These are phyloP conservation scores for Neurospora sp. DNA, from an alignment of 495 filamentous ascomycete genomes.

Conservation along the genomic window DNA sequence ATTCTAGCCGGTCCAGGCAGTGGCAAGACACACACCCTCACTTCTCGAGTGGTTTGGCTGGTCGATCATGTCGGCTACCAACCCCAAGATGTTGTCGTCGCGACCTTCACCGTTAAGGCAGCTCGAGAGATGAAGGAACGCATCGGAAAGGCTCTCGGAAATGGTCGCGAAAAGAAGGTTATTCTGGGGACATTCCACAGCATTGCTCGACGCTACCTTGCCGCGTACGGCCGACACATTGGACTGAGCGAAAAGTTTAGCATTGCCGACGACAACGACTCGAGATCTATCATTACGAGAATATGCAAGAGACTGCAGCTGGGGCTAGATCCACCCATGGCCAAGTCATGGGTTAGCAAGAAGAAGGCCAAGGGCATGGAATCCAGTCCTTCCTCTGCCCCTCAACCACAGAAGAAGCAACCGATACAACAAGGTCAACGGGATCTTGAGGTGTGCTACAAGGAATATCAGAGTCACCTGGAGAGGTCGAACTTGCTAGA, in stretches of 20 bases:
- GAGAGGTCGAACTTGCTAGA: constrained; percentile 75
- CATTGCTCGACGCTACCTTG: constrained; percentile 77
- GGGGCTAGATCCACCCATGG: constrained; percentile 56
- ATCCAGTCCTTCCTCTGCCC: constrained; percentile 5
- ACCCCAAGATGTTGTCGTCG: constrained; percentile 90
- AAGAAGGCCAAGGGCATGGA: constrained; percentile 64
- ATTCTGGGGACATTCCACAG: constrained; percentile 95
- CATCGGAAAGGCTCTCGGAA: constrained; percentile 67
- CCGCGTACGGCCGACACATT: constrained; percentile 77
- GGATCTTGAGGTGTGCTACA: constrained; percentile 58
- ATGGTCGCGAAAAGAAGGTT: constrained; percentile 64
- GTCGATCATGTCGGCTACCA: constrained; percentile 65
- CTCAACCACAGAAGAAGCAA: constrained; percentile 21
- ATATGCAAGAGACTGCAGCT: constrained; percentile 68
- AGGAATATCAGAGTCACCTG: constrained; percentile 68
- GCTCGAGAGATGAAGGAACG: constrained; percentile 92
- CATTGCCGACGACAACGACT: constrained; percentile 85
- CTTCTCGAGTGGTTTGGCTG: constrained; percentile 89
- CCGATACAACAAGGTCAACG: constrained; percentile 36
- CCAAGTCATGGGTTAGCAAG: constrained; percentile 70
- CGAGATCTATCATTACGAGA: constrained; percentile 61
- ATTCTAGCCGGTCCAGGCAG: constrained; percentile 77
- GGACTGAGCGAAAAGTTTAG: constrained; percentile 76
- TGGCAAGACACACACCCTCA: constrained; percentile 96
- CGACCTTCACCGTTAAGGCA: constrained; percentile 96